Percentiles rank a stretch among this genome's conserved stretches.
Conservation (phyloP, 176 grass and related monocot genomes). For the Chloris gayana region DNA sequence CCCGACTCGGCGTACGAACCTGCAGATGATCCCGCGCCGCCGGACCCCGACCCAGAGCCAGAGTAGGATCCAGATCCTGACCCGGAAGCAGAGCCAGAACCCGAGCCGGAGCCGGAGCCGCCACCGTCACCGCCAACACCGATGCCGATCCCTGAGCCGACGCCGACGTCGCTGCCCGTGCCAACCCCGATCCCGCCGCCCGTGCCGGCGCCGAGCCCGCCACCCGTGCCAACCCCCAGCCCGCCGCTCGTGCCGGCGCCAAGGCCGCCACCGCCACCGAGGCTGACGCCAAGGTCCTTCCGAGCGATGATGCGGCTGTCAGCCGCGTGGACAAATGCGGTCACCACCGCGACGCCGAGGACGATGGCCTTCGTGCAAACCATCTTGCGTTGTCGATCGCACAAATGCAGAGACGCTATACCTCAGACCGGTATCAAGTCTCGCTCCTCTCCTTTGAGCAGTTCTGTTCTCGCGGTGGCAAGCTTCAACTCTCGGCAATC, state of each 20-base stretch:
- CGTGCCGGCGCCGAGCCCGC: slow-evolving; percentile 27
- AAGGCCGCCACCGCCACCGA: slow-evolving; percentile 35
- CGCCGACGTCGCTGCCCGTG: slow-evolving; percentile 25
- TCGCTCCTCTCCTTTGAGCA: not conserved
- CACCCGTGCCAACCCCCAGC: not conserved
- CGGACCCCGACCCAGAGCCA: not conserved
- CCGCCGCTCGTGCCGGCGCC: not conserved
- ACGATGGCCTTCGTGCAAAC: slow-evolving; percentile 28
- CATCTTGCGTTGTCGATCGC: slow-evolving; percentile 18
- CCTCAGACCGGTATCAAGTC: no score
- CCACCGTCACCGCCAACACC: slow-evolving; percentile 35
- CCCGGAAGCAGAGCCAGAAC: not conserved
- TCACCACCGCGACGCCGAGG: slow-evolving; percentile 6
- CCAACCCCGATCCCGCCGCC: slow-evolving; percentile 17
- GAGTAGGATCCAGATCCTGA: slow-evolving; percentile 29
- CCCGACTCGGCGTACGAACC: slow-evolving; percentile 22
- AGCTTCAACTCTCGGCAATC: not conserved
- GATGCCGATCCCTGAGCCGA: slow-evolving; percentile 30
- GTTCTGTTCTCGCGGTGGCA: not conserved
- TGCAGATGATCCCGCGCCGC: not conserved
- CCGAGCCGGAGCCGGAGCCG: not conserved
- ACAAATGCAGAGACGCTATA: not conserved
- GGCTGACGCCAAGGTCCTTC: slow-evolving; percentile 57
- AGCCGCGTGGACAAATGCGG: slow-evolving; percentile 21
- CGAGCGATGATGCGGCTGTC: slow-evolving; percentile 47